Base-by-base conservation (phyloP, 352 stramenopile genomes). In the Pythium brachiatum region DNA sequence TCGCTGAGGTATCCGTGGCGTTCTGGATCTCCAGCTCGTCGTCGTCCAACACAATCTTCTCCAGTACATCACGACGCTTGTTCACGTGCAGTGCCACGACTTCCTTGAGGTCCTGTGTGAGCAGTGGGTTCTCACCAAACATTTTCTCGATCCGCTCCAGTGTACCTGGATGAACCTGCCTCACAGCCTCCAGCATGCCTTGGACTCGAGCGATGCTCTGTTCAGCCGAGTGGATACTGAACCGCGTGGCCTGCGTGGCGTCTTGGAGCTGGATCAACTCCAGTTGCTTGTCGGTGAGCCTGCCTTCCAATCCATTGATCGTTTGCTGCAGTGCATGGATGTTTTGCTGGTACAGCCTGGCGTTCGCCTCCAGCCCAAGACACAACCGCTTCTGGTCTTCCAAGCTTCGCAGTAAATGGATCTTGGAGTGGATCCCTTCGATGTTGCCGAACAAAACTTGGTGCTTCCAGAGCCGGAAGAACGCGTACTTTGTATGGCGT, bases 391-490 rank as follows among this genome's bases (percentile, higher is more conserved):
- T 94, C 63, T 94, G 82, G 55, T 94, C 76, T 46, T 94, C 84
- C 1, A 94, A 68, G 47, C 71, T 85, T 3, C 65, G 79, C 25
- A 91, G 59, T 36, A 93, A 67, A 23, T 89, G 72, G 8, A 88
- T 38, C 31, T 86, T 79, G 8, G 80, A 89, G 59, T 90, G 84
- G 23, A 89, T 68, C 1, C 77, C 71, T 46, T 93, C 80, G 48
- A 89, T 75, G 31, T 75, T 82, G 0, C 84, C 84, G 60, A 92
- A 93, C 13, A 90, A 62, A 18, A 83, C 66, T 27, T 90, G 82
- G 60, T 92, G 84, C 54, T 92, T 89, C 84, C 84, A 93, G 12
- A 93, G 57, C 1, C 82, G 79, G 23, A 93, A 93, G 69, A 93
- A 90, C 50, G 72, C 75, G 67, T 91, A 93, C 74, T 89, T 89